Base-by-base conservation (phyloP, 78 protist genomes). In the Chrysochromulina tobinii region DNA sequence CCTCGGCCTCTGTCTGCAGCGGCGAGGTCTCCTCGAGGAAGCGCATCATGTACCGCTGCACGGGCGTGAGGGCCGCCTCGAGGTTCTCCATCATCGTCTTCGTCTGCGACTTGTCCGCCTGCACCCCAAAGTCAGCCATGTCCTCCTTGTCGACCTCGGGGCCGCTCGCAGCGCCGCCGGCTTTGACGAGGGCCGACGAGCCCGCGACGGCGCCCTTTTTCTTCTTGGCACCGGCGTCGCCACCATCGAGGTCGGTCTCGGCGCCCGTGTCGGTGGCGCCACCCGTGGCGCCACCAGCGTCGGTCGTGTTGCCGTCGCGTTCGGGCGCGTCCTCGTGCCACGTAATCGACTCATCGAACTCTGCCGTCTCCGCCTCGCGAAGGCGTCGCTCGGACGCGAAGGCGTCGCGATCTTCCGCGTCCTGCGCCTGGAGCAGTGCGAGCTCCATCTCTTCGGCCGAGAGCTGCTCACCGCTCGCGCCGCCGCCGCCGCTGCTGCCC, bases 291-390 rank as follows among this genome's bases (percentile, higher is more conserved):
- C 38, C 38, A 38, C 38, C 38, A 38, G 38, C 38, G 38, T 38
- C 38, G 38, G 38, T 38, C 38, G 38, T 38, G 38, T 38, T 38
- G 38, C 38, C 38, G 38, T 38, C 38, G 38, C 38, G 38, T 38
- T 38, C 38, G 38, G 38, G 38, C 38, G 87, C 61, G 3, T 53
- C 87, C 50, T 79, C 85, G 11, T 1, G 14, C 14, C 0, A 54
- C 17, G 87, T 59, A n/a, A 54, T 53, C 23, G 87, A 51, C 61
- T 79, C 87, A 51, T 79, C 87, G n/a, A 79, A 79, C 61, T 79
- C 87, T 27, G 87, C 61, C 64, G 3, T 25, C 12, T 75, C 83
- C 20, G 3, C 58, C 18, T 54, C 83, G 12, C 12, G 17, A 14
- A 6, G 27, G 27, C 3, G 12, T 1, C 21, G 57, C 83, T 75